Evolutionary conservation across 2,329 filamentous ascomycete species (phyloP), one percentile per base, ranked within the genome.

Genomic region (Phyllosticta citrichinensis): DNA sequence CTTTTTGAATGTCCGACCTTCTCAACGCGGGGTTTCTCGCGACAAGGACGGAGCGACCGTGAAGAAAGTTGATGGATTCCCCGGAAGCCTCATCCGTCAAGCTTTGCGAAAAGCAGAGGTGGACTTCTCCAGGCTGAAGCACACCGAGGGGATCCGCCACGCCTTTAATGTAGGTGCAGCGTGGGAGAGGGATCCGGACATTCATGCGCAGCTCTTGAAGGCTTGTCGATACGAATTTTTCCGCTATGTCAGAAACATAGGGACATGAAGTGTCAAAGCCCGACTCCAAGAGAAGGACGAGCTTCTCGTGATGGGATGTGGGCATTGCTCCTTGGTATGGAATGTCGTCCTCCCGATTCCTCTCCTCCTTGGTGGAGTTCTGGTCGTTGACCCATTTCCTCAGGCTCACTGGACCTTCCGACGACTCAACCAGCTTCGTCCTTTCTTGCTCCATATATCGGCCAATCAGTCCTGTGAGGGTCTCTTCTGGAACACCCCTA

Each of bases 11-110:
- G 63, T 94, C 89, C 27, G 85, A 89, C 0, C 79, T 77, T 22
- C 86, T 83, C 67, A 90, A 83, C 0, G 87, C 85, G 0, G 89
- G 89, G 1, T 85, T 83, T 20, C 89, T 80, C 0, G 85, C 84
- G 0, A 92, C 85, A 0, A 93, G 75, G 0, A 89, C 74, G 14
- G 90, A 81, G 17, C 79, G 75, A 0, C 79, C 78, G 47, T 85
- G 64, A 5, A 66, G 70, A 5, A 80, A 68, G 0, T 79, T 80
- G 51, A 81, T 83, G 0, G 76, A 79, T 40, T 82, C 80, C 0
- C 79, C 79, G 1, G 81, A 81, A 0, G 74, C 71, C 1, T 82
- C 76, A 60, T 84, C 79, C 0, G 72, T 66, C 63, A 89, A 87
- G n/a, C 80, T 71, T 2, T 69, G 71, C 0, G 87, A 88, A 64